Evolutionary conservation across 2,329 filamentous ascomycete species (phyloP).

Genomic region (Cadophora malorum): DNA sequence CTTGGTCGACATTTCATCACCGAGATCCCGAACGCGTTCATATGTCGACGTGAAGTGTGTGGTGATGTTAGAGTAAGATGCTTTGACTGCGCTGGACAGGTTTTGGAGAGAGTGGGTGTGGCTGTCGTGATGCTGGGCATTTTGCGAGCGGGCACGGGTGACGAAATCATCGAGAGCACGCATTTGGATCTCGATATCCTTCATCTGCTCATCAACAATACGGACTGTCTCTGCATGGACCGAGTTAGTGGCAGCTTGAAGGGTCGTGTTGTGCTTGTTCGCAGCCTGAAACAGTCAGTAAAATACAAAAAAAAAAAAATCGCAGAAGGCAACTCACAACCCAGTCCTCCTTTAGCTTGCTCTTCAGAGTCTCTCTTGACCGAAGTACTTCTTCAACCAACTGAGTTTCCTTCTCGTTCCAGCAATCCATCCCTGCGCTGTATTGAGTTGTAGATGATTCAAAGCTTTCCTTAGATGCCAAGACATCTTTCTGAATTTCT

Average conservation of each 20-base stretch:
- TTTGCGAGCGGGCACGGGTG: conserved; percentile 78
- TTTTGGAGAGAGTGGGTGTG: conserved; percentile 70
- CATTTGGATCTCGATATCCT: conserved; percentile 88
- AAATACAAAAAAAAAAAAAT: background rate
- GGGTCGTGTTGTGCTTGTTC: conserved; percentile 80
- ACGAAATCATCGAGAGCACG: conserved; percentile 90
- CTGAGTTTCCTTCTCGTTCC: conserved; percentile 71
- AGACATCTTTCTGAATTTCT: conserved; percentile 68
- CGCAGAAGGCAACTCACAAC: conserved; percentile 61
- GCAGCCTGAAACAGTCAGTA: conserved; percentile 58
- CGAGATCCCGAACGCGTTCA: conserved; percentile 71
- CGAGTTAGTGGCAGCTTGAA: conserved; percentile 82
- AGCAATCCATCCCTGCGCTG: conserved; percentile 73
- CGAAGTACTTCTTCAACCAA: conserved; percentile 74
- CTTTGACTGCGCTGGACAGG: conserved; percentile 71
- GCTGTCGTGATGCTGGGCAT: conserved; percentile 75
- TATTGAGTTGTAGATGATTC: conserved; percentile 71
- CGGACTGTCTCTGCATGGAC: conserved; percentile 90
- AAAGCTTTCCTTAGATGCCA: conserved; percentile 67
- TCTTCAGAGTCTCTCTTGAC: conserved; percentile 80
- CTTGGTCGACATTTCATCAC: conserved; percentile 68
- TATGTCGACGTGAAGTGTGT: conserved; percentile 73
- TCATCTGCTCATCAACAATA: conserved; percentile 88
- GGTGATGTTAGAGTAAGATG: conserved; percentile 75
- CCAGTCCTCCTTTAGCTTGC: conserved; percentile 86